Evolutionary conservation across 1,139 yeast species (phyloP).

Genomic region (Pichia terricola): DNA sequence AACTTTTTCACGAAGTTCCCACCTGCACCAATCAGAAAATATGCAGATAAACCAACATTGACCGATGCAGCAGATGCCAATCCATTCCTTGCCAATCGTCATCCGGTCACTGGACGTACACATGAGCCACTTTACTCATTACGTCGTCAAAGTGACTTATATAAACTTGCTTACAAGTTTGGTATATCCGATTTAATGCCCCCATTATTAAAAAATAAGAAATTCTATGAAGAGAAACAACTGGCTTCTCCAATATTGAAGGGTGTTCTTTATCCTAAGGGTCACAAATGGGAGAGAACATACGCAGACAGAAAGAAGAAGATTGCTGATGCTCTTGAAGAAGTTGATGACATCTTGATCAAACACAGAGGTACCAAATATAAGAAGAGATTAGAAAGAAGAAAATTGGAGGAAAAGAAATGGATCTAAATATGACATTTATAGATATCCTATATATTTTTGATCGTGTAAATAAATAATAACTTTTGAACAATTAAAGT

Average conservation of each 20-base stretch:
- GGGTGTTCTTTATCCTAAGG: constrained; percentile 74
- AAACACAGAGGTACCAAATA: constrained; percentile 56
- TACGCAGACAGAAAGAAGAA: constrained; percentile 51
- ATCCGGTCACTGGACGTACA: constrained; percentile 69
- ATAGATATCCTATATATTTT: too few relatives aligned
- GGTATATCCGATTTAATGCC: constrained; percentile 81
- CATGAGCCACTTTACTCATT: constrained; percentile 74
- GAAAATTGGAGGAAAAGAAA: constrained; percentile 36
- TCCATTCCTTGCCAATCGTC: constrained; percentile 82
- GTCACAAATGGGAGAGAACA: constrained; percentile 70
- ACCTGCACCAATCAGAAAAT: constrained; percentile 68
- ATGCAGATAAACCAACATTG: constrained; percentile 55
- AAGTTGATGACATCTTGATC: constrained; percentile 64
- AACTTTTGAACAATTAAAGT: not conserved
- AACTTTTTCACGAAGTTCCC: constrained; percentile 77
- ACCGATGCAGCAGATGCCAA: constrained; percentile 64
- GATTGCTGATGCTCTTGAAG: constrained; percentile 56
- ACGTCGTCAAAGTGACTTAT: constrained; percentile 79
- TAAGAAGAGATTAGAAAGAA: constrained; percentile 46
- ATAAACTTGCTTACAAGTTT: constrained; percentile 70
- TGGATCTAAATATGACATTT: constrained; percentile 31
- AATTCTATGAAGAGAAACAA: constrained; percentile 74
- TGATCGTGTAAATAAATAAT: not conserved
- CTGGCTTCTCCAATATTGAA: constrained; percentile 59
- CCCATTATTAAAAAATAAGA: constrained; percentile 52